These are phyloP conservation scores for Periconia sp. DNA, from an alignment of 2,329 filamentous ascomycete species.

Conservation along the genomic window DNA sequence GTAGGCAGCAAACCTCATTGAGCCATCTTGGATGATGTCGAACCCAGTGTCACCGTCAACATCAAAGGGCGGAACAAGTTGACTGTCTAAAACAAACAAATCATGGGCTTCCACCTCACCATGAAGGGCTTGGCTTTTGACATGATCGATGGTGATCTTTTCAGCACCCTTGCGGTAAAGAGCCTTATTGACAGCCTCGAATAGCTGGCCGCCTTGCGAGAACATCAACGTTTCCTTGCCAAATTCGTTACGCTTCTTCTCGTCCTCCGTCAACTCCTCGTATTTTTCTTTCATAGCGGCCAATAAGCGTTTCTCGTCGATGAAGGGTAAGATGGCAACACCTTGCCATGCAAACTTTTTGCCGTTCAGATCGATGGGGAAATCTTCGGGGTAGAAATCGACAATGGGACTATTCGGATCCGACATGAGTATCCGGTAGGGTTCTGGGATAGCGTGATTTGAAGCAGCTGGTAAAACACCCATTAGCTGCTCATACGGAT, in stretches of 20 bases:
- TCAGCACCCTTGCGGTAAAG: conserved; percentile 82
- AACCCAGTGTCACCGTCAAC: conserved; percentile 53
- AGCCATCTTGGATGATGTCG: conserved; percentile 63
- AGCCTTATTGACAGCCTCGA: conserved; percentile 80
- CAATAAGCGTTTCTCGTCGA: conserved; percentile 87
- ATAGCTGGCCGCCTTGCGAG: conserved; percentile 83
- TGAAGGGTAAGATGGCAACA: conserved; percentile 91
- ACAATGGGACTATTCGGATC: conserved; percentile 88
- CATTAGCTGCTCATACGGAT: conserved; percentile 97
- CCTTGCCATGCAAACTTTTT: conserved; percentile 99
- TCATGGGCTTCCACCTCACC: conserved; percentile 84
- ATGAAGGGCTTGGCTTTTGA: conserved; percentile 76
- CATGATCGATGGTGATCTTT: conserved; percentile 75
- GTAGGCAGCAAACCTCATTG: conserved; percentile 70
- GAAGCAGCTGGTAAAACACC: conserved; percentile 94
- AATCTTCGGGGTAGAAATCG: conserved; percentile 96
- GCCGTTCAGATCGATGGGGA: conserved; percentile 90
- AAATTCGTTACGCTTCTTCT: conserved; percentile 76
- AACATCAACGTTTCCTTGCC: conserved; percentile 85
- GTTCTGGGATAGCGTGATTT: conserved; percentile 84
- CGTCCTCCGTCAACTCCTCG: conserved; percentile 76
- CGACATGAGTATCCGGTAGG: conserved; percentile 91
- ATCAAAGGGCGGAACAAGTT: conserved; percentile 78
- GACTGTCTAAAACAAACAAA: conserved; percentile 82
- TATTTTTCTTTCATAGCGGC: conserved; percentile 84